A percentile compares a stretch with the other conserved stretches of the same genome.
Evolutionary conservation across 2,329 filamentous ascomycete species (phyloP).

Genomic region (Cryphonectria carpinicola): DNA sequence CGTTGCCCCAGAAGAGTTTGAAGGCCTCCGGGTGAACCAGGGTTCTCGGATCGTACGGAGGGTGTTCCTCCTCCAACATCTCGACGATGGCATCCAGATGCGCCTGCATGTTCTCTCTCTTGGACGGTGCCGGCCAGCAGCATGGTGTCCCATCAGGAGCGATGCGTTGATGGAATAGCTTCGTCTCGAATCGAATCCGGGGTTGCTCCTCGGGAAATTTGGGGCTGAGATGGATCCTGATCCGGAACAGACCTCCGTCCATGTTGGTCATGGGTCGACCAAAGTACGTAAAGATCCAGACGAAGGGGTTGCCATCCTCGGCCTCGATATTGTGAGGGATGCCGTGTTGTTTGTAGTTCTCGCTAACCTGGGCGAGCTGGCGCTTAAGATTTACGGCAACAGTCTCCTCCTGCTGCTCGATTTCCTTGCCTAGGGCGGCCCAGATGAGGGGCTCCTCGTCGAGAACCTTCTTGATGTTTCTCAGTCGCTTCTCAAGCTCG

Average conservation of each 20-base stretch:
- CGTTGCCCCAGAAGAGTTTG: constrained; percentile 81
- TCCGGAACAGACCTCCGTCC: constrained; percentile 85
- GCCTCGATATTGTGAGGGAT: constrained; percentile 77
- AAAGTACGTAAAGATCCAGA: constrained; percentile 88
- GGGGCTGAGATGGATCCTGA: constrained; percentile 79
- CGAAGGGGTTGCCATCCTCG: constrained; percentile 81
- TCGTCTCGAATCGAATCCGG: constrained; percentile 77
- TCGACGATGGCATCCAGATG: constrained; percentile 85
- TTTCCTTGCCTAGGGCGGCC: constrained; percentile 66
- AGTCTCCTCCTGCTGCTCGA: constrained; percentile 68
- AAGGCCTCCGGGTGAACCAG: constrained; percentile 85
- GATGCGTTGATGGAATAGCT: constrained; percentile 87
- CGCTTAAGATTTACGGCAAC: constrained; percentile 82
- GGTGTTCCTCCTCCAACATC: constrained; percentile 83
- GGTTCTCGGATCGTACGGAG: constrained; percentile 87
- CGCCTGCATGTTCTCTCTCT: constrained; percentile 74
- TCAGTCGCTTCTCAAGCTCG: constrained; percentile 71
- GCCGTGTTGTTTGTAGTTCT: constrained; percentile 72
- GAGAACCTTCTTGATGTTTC: constrained; percentile 69
- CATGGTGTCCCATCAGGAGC: constrained; percentile 80
- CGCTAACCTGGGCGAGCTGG: constrained; percentile 81
- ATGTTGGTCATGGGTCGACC: constrained; percentile 91
- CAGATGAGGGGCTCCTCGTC: constrained; percentile 73
- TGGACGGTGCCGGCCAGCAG: constrained; percentile 68
- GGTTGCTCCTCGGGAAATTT: constrained; percentile 89